phyloP scores from a whole-genome alignment of 2,329 filamentous ascomycete genomes.

The Ustilaginoidea virens region DNA sequence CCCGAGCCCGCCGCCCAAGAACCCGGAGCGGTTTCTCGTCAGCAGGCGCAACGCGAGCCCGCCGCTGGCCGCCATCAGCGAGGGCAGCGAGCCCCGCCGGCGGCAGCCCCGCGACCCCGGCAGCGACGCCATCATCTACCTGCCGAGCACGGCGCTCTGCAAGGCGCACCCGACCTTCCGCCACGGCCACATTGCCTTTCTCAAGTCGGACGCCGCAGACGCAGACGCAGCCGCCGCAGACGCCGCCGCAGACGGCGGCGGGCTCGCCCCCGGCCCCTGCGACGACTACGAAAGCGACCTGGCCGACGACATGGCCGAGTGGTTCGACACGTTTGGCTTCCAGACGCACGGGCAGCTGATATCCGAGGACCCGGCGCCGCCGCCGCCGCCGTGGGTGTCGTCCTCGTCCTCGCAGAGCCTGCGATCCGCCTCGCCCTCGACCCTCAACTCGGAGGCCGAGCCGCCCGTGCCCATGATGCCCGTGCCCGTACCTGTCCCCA shows the following conservation, averaged over 20 bases:
- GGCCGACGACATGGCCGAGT: constrained; percentile 27
- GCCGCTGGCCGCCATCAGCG: no score
- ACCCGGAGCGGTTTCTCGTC: no score
- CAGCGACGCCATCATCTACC: constrained; percentile 33
- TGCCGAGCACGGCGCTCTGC: constrained; percentile 32
- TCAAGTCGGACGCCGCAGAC: not conserved
- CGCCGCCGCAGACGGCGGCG: no score
- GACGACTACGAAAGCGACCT: constrained; percentile 21
- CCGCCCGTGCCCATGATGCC: no score
- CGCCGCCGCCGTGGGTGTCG: no score
- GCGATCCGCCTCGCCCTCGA: constrained; percentile 13
- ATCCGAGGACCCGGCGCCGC: constrained; percentile 7
- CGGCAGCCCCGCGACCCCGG: not conserved
- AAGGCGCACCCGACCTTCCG: constrained; percentile 31
- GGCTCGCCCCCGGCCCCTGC: not conserved
- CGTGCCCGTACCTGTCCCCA: no score
- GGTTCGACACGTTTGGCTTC: constrained; percentile 37
- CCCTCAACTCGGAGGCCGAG: constrained; percentile 17
- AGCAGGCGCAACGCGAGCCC: no score
- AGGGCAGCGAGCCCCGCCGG: not conserved
- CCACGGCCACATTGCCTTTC: constrained; percentile 36
- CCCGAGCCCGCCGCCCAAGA: no score
- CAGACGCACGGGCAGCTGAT: constrained; percentile 25
- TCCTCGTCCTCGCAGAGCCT: no score
- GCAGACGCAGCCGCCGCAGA: not conserved